Evolutionary conservation across 768 basidiomycete genomes (phyloP).

Genomic region (Tylopilus subfusipes): DNA sequence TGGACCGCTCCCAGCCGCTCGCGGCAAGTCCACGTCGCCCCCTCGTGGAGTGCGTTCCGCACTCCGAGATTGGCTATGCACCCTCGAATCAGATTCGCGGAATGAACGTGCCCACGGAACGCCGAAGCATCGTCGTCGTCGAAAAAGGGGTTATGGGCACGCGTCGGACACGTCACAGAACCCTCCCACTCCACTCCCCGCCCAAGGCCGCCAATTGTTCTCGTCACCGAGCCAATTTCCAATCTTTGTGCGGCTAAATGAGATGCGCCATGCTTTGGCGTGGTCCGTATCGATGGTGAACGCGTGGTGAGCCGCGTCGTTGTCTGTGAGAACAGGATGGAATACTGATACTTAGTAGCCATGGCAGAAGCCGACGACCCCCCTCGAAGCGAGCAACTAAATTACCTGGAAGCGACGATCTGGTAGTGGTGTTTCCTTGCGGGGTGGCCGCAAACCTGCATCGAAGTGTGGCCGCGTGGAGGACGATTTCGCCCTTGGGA

Average conservation of each 20-base stretch:
- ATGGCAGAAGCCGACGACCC: conserved; percentile 4
- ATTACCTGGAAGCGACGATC: background rate
- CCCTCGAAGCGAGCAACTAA: conserved; percentile 1
- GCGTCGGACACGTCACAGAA: conserved; percentile 16
- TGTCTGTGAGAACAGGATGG: background rate
- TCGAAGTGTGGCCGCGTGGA: background rate
- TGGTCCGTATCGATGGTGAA: conserved; percentile 10
- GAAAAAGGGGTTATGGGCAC: background rate
- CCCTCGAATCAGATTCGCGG: conserved; percentile 26
- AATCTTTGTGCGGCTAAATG: conserved; percentile 11
- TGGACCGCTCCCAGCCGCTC: background rate
- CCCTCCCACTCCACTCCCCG: too few species aligned
- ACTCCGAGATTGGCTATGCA: conserved; percentile 20
- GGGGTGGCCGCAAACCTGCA: background rate
- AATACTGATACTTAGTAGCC: background rate
- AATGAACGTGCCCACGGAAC: conserved; percentile 17
- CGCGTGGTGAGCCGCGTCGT: background rate
- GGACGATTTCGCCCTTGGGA: background rate
- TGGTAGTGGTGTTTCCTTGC: conserved; percentile 1
- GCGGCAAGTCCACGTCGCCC: background rate
- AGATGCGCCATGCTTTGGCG: conserved; percentile 21
- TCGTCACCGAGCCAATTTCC: conserved; percentile 15
- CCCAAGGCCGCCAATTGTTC: background rate
- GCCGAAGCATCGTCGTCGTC: background rate
- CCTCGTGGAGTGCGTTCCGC: background rate